Evolutionary conservation across 805 yeast genomes (phyloP).

Genomic region (Candida loeiensis): DNA sequence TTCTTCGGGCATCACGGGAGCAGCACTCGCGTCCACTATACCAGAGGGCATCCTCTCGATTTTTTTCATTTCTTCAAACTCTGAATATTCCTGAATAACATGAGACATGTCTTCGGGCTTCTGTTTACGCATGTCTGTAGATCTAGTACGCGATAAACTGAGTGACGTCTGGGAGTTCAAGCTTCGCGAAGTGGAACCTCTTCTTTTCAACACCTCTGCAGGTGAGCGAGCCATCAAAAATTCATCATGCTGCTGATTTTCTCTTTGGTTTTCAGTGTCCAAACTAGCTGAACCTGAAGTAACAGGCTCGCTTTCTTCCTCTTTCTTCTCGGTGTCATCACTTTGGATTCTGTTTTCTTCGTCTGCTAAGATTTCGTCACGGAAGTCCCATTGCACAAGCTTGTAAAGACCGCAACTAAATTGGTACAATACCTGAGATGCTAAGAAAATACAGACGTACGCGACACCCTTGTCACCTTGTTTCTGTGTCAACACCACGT

Average conservation of each 20-base stretch:
- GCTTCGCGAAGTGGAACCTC: conserved; percentile 3
- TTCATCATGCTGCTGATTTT: conserved; percentile 19
- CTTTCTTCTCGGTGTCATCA: conserved; percentile 10
- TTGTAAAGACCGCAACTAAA: conserved; percentile 76
- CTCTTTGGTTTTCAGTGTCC: conserved; percentile 1
- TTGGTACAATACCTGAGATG: conserved; percentile 62
- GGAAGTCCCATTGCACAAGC: conserved; percentile 68
- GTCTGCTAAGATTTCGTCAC: conserved; percentile 25
- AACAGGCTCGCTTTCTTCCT: not conserved
- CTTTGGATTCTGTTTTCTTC: conserved; percentile 7
- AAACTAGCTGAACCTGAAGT: not conserved
- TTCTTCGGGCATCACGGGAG: conserved; percentile 10
- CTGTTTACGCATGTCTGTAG: conserved; percentile 23
- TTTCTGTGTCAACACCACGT: conserved; percentile 48
- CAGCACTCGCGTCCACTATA: conserved; percentile 11
- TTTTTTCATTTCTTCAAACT: conserved; percentile 34
- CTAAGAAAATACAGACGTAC: conserved; percentile 72
- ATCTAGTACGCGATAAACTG: conserved; percentile 15
- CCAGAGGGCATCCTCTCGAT: conserved; percentile 19
- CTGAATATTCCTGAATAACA: conserved; percentile 45
- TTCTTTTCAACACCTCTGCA: not conserved
- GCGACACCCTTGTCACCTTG: conserved; percentile 79
- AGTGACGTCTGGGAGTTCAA: conserved; percentile 2
- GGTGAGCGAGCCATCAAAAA: conserved; percentile 13
- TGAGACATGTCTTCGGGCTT: conserved; percentile 35